phyloP scores from a whole-genome alignment of 2,329 filamentous ascomycete genomes.

The Sphaerulina vaccinii region DNA sequence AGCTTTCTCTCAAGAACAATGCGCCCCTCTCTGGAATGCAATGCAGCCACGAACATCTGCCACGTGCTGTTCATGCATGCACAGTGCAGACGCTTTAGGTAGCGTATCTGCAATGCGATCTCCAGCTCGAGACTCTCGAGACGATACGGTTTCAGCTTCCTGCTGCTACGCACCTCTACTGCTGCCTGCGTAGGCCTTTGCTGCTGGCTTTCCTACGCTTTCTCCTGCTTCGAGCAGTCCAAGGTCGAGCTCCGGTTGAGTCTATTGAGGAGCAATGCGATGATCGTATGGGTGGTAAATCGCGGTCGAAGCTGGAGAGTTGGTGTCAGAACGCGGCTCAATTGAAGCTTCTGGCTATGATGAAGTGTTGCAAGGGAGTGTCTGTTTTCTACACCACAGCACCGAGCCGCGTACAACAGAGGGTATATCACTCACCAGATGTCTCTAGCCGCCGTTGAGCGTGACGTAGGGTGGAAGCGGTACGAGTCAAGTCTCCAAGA shows the following conservation, averaged over 20 bases:
- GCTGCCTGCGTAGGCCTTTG: not conserved
- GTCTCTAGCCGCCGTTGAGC: slow-evolving; percentile 13
- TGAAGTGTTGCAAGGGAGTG: not conserved
- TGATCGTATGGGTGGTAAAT: too few relatives aligned
- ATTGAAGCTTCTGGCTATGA: not conserved
- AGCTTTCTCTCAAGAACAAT: slow-evolving; percentile 6
- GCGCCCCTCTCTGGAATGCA: slow-evolving; percentile 14
- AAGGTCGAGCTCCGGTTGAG: too few relatives aligned
- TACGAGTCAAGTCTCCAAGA: slow-evolving; percentile 8
- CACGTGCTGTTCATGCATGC: slow-evolving; percentile 24
- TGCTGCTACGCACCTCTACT: not conserved
- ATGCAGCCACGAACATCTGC: slow-evolving; percentile 16
- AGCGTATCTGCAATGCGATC: slow-evolving; percentile 7
- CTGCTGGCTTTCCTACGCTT: not conserved
- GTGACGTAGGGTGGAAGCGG: slow-evolving; percentile 9
- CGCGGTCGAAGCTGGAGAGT: too few relatives aligned
- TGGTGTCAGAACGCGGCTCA: not conserved
- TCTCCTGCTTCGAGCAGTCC: not conserved
- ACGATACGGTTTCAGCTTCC: not conserved
- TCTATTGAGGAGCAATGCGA: too few relatives aligned
- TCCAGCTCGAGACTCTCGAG: not conserved
- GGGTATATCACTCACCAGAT: slow-evolving; percentile 11
- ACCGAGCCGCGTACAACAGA: not conserved
- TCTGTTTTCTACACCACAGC: slow-evolving; percentile 2
- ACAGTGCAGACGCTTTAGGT: slow-evolving; percentile 14